These are phyloP conservation scores for Ambrosia artemisiifolia DNA, from an alignment of 129 eudicot species.

Conservation along the genomic window DNA sequence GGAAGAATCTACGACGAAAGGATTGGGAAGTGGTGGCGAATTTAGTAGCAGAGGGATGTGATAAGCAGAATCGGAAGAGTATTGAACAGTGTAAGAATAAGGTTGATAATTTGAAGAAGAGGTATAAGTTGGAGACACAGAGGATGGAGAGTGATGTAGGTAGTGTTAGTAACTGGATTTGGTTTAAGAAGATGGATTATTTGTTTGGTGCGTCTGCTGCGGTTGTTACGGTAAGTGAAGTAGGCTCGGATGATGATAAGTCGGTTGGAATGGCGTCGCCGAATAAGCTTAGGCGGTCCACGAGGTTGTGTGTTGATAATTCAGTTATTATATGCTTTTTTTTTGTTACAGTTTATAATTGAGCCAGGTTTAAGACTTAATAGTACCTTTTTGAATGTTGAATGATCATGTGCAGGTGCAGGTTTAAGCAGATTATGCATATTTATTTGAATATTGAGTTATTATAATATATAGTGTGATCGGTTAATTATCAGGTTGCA, in stretches of 20 bases:
- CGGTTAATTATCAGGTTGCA: too few species aligned
- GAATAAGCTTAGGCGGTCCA: conserved; percentile 20
- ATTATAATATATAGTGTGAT: too few species aligned
- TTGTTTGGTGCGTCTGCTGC: conserved; percentile 12
- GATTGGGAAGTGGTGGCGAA: conserved; percentile 44
- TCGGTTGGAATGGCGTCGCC: conserved; percentile 21
- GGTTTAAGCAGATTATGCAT: background rate
- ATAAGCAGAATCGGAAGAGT: conserved; percentile 30
- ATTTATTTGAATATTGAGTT: background rate
- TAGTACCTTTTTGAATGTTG: background rate
- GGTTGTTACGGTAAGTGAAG: conserved; percentile 12
- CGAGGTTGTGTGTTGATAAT: conserved; percentile 18
- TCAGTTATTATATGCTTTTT: background rate
- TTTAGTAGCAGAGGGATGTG: conserved; percentile 25
- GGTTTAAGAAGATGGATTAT: conserved; percentile 33
- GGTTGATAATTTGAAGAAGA: conserved; percentile 46
- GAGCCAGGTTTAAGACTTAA: too few species aligned
- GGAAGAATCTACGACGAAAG: conserved; percentile 25
- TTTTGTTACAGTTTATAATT: background rate
- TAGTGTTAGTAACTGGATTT: conserved; percentile 26
- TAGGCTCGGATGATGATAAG: conserved; percentile 31
- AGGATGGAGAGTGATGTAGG: conserved; percentile 33
- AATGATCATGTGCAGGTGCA: background rate
- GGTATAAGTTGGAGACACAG: conserved; percentile 36
- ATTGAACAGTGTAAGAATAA: conserved; percentile 49